A percentile compares a stretch with the other conserved stretches of the same genome.
Evolutionary conservation across 2,329 filamentous ascomycete genomes (phyloP).

Genomic region (Pezicula carpinea): DNA sequence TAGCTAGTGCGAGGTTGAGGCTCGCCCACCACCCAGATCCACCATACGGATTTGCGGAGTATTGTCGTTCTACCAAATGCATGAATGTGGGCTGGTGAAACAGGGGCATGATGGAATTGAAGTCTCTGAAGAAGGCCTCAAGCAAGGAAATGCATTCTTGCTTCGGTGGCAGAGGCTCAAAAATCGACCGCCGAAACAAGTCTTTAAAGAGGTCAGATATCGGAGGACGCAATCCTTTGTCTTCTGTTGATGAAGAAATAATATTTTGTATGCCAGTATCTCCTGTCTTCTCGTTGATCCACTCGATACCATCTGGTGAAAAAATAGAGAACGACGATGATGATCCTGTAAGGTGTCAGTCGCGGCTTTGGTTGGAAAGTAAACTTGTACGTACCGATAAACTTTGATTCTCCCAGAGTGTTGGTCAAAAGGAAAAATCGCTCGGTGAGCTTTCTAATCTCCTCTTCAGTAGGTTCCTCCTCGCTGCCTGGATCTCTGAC

Average conservation of each 20-base stretch:
- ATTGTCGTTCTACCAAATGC: conserved; percentile 92
- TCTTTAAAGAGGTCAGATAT: conserved; percentile 94
- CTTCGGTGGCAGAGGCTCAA: conserved; percentile 77
- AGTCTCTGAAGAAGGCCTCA: conserved; percentile 95
- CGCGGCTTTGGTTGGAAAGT: neutral
- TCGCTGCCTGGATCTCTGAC: conserved; percentile 33
- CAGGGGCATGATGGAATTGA: conserved; percentile 97
- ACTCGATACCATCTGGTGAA: conserved; percentile 94
- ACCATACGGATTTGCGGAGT: conserved; percentile 86
- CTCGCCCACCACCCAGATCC: conserved; percentile 98
- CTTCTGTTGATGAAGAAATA: conserved; percentile 77
- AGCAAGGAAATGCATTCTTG: conserved; percentile 83
- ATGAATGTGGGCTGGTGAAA: conserved; percentile 99
- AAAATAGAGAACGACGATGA: conserved; percentile 99
- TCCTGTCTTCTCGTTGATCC: conserved; percentile 96
- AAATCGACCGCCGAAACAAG: conserved; percentile 80
- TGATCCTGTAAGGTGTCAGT: conserved; percentile 57
- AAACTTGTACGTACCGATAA: conserved; percentile 64
- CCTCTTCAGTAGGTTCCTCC: conserved; percentile 45
- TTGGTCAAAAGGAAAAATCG: conserved; percentile 99
- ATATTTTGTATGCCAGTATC: conserved; percentile 91
- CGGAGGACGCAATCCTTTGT: conserved; percentile 96
- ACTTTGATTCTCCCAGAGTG: conserved; percentile 88
- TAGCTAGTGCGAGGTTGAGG: conserved; percentile 86
- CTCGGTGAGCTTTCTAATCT: conserved; percentile 85